Conservation (phyloP, 257 asterid species). For the Nicotiana sylvestris region DNA sequence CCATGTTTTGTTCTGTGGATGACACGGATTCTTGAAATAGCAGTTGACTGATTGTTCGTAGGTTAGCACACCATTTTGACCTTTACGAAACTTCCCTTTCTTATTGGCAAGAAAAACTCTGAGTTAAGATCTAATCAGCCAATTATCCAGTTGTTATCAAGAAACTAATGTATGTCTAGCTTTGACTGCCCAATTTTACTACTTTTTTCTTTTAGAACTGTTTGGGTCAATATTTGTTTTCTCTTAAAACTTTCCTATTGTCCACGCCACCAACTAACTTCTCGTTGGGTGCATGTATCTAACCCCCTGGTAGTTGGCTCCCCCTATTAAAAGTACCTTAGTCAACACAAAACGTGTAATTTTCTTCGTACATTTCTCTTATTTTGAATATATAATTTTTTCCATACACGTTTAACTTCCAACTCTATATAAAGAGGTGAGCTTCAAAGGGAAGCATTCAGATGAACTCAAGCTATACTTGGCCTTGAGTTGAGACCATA, state of each 20-base stretch:
- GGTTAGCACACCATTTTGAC: too few species aligned
- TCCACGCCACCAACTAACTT: background rate
- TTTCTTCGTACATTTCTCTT: background rate
- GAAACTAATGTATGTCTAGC: background rate
- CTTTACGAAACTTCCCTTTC: too few species aligned
- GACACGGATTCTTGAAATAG: too few species aligned
- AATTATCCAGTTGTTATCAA: background rate
- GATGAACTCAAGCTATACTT: background rate
- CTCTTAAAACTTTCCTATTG: background rate
- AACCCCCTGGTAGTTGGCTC: background rate
- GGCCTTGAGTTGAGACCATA: background rate
- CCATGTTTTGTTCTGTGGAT: too few species aligned
- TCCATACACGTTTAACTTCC: background rate
- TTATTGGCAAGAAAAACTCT: too few species aligned
- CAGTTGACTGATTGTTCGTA: too few species aligned
- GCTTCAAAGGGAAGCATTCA: background rate
- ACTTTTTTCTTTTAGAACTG: background rate
- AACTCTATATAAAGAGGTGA: background rate
- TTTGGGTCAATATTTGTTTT: background rate
- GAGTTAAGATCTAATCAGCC: background rate
- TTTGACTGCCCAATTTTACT: background rate
- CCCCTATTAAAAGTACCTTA: background rate
- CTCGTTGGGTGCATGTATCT: background rate
- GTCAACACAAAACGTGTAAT: background rate
- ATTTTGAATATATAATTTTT: too few species aligned